Evolutionary conservation across 345 rosid species (phyloP).

Genomic region (Ceriops zippeliana): DNA sequence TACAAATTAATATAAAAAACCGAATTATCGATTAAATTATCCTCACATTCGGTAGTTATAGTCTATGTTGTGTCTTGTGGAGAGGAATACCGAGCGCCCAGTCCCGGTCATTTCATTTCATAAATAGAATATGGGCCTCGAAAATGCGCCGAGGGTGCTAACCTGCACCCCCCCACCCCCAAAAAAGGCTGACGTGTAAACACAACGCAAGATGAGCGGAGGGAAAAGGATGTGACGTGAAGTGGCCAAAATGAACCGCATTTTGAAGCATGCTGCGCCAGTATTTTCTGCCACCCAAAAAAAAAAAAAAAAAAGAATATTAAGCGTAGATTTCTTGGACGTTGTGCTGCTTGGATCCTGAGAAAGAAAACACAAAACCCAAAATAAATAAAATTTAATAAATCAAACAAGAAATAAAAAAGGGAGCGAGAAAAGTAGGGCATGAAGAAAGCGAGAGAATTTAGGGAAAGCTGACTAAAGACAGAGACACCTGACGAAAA

Average conservation of each 20-base stretch:
- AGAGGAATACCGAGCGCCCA: no score
- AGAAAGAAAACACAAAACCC: background rate
- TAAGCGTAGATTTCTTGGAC: constrained; percentile 5
- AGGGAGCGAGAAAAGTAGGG: background rate
- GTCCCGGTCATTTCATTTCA: no score
- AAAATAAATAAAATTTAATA: background rate
- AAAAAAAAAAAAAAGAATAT: background rate
- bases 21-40: no score
- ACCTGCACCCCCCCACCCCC: background rate
- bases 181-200: background rate
- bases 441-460: background rate
- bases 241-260: constrained; percentile 14
- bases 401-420: background rate
- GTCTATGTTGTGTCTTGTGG: no score
- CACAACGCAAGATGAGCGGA: constrained; percentile 1
- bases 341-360: constrained; percentile 13
- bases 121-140: no score
- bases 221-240: background rate
- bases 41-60: no score
- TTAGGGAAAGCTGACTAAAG: constrained; percentile 22
- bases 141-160: constrained; percentile 4
- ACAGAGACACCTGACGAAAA: background rate
- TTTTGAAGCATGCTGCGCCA: constrained; percentile 11
- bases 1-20: no score
- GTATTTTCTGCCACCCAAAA: background rate